A percentile compares a stretch with the other conserved stretches of the same genome.
These are phyloP conservation scores for Dactylis glomerata DNA, from an alignment of 176 grass and related monocot genomes.

Conservation along the genomic window DNA sequence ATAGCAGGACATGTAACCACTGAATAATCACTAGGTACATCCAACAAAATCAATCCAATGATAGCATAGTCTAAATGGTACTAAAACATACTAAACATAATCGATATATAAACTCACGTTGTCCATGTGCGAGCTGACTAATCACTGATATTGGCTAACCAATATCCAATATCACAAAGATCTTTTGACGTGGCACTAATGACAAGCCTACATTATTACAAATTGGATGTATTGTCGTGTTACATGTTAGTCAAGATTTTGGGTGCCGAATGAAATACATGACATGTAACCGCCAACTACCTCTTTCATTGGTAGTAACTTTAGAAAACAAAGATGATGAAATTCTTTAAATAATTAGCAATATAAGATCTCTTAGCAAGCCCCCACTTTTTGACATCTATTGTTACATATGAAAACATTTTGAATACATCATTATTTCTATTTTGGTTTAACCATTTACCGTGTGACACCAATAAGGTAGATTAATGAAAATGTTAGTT, in stretches of 20 bases:
- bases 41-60: background rate
- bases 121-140: background rate
- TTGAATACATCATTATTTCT: too few relatives aligned
- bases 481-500: background rate
- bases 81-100: background rate
- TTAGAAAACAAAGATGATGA: background rate
- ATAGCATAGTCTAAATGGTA: background rate
- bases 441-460: too few relatives aligned
- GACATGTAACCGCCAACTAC: background rate
- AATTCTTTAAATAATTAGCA: background rate
- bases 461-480: too few relatives aligned
- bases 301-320: background rate
- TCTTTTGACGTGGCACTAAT: background rate
- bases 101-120: background rate
- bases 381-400: too few relatives aligned
- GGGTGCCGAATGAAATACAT: background rate
- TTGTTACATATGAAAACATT: background rate
- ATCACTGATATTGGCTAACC: background rate
- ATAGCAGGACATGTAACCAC: background rate
- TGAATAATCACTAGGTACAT: background rate
- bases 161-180: background rate
- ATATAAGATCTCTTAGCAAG: too few relatives aligned
- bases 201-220: background rate
- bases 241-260: background rate
- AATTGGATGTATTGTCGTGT: background rate